Evolutionary conservation across 192 early-diverging fungal genomes (phyloP).

Genomic region (Rhizoclosmatium sp.): DNA sequence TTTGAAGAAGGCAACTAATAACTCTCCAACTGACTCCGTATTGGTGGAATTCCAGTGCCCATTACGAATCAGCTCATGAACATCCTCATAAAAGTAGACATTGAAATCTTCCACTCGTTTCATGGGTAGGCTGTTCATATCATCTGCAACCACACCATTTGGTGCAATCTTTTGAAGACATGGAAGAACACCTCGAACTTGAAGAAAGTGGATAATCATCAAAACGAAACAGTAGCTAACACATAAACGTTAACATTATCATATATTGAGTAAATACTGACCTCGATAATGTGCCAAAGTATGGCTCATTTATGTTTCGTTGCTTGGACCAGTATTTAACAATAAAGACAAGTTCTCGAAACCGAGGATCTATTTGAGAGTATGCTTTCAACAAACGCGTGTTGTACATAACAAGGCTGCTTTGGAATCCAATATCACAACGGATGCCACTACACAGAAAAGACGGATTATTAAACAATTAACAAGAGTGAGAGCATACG

Average conservation of each 20-base stretch:
- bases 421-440: slow-evolving; percentile 42
- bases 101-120: slow-evolving; percentile 27
- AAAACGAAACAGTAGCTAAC: slow-evolving; percentile 49
- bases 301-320: slow-evolving; percentile 49
- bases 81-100: slow-evolving; percentile 46
- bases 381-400: slow-evolving; percentile 44
- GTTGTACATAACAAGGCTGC: slow-evolving; percentile 41
- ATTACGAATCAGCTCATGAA: neutral
- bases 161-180: slow-evolving; percentile 40
- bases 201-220: slow-evolving; percentile 51
- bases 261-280: slow-evolving; percentile 35
- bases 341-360: slow-evolving; percentile 41
- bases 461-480: neutral
- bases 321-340: slow-evolving; percentile 51
- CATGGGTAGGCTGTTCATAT: neutral
- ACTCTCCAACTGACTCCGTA: slow-evolving; percentile 42
- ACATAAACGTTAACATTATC: neutral
- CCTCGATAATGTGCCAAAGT: slow-evolving; percentile 46
- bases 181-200: slow-evolving; percentile 47
- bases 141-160: slow-evolving; percentile 2
- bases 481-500: slow-evolving; percentile 2
- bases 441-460: slow-evolving; percentile 33
- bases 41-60: slow-evolving; percentile 34
- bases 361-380: slow-evolving; percentile 39
- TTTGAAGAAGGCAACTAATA: slow-evolving; percentile 50